Percentiles rank a stretch among this genome's conserved stretches.
Evolutionary conservation across 73 alveolate genomes (phyloP).

Genomic region (Symbiodinium natans): DNA sequence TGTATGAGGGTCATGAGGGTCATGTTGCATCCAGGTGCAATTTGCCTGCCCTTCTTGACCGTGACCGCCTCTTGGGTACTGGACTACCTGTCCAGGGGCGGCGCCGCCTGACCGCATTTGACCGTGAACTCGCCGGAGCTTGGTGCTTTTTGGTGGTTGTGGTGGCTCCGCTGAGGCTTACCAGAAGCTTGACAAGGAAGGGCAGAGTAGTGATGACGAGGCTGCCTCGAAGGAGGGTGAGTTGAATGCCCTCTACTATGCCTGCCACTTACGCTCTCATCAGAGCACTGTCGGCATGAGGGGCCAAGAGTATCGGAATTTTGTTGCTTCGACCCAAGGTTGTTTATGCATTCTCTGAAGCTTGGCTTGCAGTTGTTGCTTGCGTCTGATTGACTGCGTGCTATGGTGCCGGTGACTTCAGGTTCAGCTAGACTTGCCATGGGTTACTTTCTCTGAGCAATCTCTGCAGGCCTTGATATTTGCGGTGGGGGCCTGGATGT

Average conservation of each 20-base stretch:
- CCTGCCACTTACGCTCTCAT: not conserved
- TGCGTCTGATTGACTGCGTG: too few species aligned
- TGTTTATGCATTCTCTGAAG: slow-evolving; percentile 46
- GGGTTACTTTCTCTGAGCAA: too few species aligned
- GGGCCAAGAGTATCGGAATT: too few species aligned
- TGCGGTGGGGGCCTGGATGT: slow-evolving; percentile 83
- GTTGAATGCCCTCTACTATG: slow-evolving; percentile 59
- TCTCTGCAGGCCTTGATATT: slow-evolving; percentile 37
- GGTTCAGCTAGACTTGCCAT: too few species aligned
- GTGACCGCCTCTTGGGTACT: slow-evolving; percentile 43
- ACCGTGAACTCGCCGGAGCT: not conserved
- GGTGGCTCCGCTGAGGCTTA: slow-evolving; percentile 16
- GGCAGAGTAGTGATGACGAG: slow-evolving; percentile 73
- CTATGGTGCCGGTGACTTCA: too few species aligned
- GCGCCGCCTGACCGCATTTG: not conserved
- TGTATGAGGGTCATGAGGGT: too few species aligned
- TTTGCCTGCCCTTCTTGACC: slow-evolving; percentile 57
- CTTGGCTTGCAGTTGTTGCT: not conserved
- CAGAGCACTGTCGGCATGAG: not conserved
- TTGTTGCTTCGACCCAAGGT: not conserved
- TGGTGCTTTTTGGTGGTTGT: not conserved
- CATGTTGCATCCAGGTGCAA: slow-evolving; percentile 61
- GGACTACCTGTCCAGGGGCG: slow-evolving; percentile 28
- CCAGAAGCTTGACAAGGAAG: slow-evolving; percentile 53
- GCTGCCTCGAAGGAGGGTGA: slow-evolving; percentile 45